Evolutionary conservation across 257 asterid species (phyloP).

Genomic region (Forsythia viridissima): DNA sequence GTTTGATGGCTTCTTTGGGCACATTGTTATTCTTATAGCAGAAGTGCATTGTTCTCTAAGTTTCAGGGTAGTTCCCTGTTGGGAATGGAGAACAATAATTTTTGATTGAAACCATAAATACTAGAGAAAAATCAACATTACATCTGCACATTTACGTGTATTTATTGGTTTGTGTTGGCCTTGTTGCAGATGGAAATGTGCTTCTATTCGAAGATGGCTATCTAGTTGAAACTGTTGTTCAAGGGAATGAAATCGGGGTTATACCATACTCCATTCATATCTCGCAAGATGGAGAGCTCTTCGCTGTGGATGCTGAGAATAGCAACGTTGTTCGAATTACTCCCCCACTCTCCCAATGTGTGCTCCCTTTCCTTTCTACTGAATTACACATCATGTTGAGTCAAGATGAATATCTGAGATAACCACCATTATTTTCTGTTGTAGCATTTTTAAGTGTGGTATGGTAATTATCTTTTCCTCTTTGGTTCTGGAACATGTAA

Average conservation of each 20-base stretch:
- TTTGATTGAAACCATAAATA: neutral
- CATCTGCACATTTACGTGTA: neutral
- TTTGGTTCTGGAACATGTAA: slow-evolving; percentile 6
- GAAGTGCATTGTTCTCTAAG: neutral
- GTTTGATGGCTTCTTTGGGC: neutral
- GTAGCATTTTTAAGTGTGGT: neutral
- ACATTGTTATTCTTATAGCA: neutral
- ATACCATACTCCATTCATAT: slow-evolving; percentile 75
- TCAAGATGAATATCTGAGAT: slow-evolving; percentile 7
- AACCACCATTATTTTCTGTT: neutral
- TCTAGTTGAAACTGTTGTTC: slow-evolving; percentile 90
- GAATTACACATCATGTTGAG: neutral
- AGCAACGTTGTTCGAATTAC: slow-evolving; percentile 86
- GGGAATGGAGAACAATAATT: neutral
- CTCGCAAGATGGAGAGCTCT: slow-evolving; percentile 91
- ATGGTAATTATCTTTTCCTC: neutral
- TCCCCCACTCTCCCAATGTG: slow-evolving; percentile 92
- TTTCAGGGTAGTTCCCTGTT: neutral
- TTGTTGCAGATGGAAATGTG: slow-evolving; percentile 67
- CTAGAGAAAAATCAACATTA: slow-evolving; percentile 7
- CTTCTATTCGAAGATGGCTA: slow-evolving; percentile 91
- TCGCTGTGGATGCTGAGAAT: slow-evolving; percentile 87
- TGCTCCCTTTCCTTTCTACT: slow-evolving; percentile 23
- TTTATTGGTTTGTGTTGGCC: slow-evolving; percentile 5
- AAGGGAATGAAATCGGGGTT: slow-evolving; percentile 89